phyloP scores from a whole-genome alignment of 78 protist genomes.

The Creolimax fragrantissima region DNA sequence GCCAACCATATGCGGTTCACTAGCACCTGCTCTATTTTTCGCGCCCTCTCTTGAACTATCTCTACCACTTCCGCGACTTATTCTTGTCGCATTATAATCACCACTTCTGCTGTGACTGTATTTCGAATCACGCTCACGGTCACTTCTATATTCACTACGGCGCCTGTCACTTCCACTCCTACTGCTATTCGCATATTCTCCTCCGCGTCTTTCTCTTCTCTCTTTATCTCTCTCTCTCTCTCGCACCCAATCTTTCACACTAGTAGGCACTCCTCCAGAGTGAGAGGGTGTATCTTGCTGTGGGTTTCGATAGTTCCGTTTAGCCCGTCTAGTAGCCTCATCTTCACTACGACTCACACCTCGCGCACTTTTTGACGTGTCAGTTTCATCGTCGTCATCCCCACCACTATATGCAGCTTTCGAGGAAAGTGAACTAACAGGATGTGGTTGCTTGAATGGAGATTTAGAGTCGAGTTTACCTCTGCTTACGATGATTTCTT shows the following conservation, averaged over 20 bases:
- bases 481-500: no score
- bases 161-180: background rate
- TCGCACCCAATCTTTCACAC: background rate
- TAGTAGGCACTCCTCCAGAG: background rate
- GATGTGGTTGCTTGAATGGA: no score
- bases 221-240: background rate
- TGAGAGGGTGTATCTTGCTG: slow-evolving; percentile 15
- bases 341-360: background rate
- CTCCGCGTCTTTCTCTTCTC: background rate
- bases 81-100: no score
- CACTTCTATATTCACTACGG: background rate
- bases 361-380: background rate
- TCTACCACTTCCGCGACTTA: no score
- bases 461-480: no score
- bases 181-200: background rate
- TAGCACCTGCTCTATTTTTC: no score
- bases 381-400: background rate
- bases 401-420: no score
- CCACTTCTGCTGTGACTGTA: no score
- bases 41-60: no score
- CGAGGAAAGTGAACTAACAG: no score
- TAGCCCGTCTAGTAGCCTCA: background rate
- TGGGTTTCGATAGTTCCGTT: background rate
- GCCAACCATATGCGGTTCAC: no score
- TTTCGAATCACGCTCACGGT: background rate